Base-by-base conservation (phyloP, 495 filamentous ascomycete species). In the Annulohypoxylon bovei region DNA sequence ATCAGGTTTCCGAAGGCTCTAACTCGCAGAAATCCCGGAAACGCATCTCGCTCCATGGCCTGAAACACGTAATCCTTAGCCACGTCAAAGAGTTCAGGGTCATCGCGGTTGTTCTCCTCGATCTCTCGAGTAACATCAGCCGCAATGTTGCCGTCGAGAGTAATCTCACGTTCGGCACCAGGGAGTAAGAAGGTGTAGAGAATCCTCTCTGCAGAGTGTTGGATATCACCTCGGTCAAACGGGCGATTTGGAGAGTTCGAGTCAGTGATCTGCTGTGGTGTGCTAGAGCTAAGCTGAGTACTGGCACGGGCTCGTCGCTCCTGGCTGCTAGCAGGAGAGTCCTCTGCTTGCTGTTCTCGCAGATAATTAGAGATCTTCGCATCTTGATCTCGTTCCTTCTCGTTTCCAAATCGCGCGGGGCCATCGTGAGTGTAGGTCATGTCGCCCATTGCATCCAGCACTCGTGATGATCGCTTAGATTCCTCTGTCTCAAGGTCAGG, bases 31-130 rank as follows among this genome's bases (percentile, higher is more conserved):
- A 99, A 99, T 22, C 94, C 94, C 3, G 95, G 95, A 80, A 97
- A 99, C 12, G 95, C 95, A 81, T 98, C 95, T 42, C 96, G 89
- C 80, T 99, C 95, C 96, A 99, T 99, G 2, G 95, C 95, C 76
- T 98, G 96, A 80, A 98, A 99, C 49, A 97, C 95, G 77, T 98
- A 99, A 81, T 99, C 96, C 80, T 98, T 98, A 25, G 95, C 95
- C 2, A 91, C 89, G 76, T 98, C 95, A 68, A 99, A 99, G 9
- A 99, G 89, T 76, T 98, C 95, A 1, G 95, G 95, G 75, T 99
- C 95, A 70, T 98, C 96, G 73, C 95, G 89, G 44, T 91, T 91
- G 60, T 91, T 88, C 59, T 95, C 90, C 77, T 99, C 95, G 59
- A 99, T 93, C 14, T 91, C 84, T 44, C 88, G 85, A 37, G 91